Base-by-base conservation (phyloP, 352 stramenopile genomes). In the Thalassiosira sp. region DNA sequence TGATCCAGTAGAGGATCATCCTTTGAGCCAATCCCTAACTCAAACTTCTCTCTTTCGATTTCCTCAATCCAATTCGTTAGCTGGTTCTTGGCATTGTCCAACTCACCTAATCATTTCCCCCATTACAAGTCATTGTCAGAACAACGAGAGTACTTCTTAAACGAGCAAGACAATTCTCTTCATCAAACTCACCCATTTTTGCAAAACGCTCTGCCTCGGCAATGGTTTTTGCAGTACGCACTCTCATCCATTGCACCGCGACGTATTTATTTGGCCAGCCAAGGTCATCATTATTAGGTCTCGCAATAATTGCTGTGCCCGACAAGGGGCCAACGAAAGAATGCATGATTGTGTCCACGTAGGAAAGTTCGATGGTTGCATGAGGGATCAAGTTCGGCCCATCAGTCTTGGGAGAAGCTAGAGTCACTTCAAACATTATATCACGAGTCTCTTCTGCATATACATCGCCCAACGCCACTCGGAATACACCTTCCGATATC, bases 391-490 rank as follows among this genome's bases (percentile, higher is more conserved):
- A 31, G 16, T 46, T 51, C 11, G 28, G 31, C 60, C 35, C 46
- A 62, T 72, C 28, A 45, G 35, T 59, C 5, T 28, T 72, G 10
- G 58, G 70, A 57, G 65, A 68, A 35, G 46, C 46, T 31, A 87
- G 54, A 28, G 61, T 67, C 0, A 84, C 63, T 59, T 86, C 78
- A 28, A 89, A 76, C 6, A 82, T 10, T 25, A 74, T 52, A 79
- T 72, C 53, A 62, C 73, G 37, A 18, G 27, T 63, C 54, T 88
- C 80, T 77, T 89, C 82, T 18, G 78, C 74, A 46, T 87, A 87
- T 31, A 89, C 56, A 69, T 89, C 82, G 16, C 78, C 82, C n/a
- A 89, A 24, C 40, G 16, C 24, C 10, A 89, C 65, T 37, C 72
- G 69, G 33, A 57, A 87, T 0, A 71, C 56, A 22, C 66, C 74